Percentiles rank a stretch among this genome's conserved stretches.
phyloP scores from a whole-genome alignment of 305 asterid genomes.

The Solanum hybrid region DNA sequence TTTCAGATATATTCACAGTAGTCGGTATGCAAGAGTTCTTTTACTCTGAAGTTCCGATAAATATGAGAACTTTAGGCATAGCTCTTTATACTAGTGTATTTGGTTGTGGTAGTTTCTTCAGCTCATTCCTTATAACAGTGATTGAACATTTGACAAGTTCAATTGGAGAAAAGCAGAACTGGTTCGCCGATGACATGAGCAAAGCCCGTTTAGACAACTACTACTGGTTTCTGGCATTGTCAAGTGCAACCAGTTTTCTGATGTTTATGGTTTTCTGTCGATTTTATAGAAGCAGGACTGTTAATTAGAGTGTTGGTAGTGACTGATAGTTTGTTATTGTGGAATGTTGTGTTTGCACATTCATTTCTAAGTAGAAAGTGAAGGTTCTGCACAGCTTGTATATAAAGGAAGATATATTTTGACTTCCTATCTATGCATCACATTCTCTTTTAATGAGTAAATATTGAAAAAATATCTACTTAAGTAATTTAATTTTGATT shows the following conservation, averaged over 20 bases:
- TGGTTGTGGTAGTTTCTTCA: slow-evolving; percentile 78
- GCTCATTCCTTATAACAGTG: slow-evolving; percentile 52
- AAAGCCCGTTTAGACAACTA: slow-evolving; percentile 67
- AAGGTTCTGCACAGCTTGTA: not conserved
- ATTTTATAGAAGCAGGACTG: slow-evolving; percentile 14
- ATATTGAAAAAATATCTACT: not conserved
- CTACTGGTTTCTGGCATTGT: slow-evolving; percentile 63
- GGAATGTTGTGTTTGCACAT: not conserved
- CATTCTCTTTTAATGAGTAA: not conserved
- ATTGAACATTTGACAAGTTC: slow-evolving; percentile 50
- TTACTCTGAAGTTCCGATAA: slow-evolving; percentile 66
- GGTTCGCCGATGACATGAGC: slow-evolving; percentile 79
- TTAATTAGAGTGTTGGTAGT: not conserved
- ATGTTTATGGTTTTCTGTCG: slow-evolving; percentile 41
- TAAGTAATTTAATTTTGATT: not conserved
- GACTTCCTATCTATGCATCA: not conserved
- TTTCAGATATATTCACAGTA: slow-evolving; percentile 85
- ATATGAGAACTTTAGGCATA: slow-evolving; percentile 80
- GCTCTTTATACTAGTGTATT: slow-evolving; percentile 84
- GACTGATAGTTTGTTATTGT: not conserved
- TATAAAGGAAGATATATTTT: not conserved
- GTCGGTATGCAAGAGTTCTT: slow-evolving; percentile 96
- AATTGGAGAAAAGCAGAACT: slow-evolving; percentile 23
- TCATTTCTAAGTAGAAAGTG: not conserved
- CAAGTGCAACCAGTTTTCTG: slow-evolving; percentile 39